These are phyloP conservation scores for Pseudohyphozyma bogoriensis DNA, from an alignment of 768 basidiomycete genomes.

Conservation along the genomic window DNA sequence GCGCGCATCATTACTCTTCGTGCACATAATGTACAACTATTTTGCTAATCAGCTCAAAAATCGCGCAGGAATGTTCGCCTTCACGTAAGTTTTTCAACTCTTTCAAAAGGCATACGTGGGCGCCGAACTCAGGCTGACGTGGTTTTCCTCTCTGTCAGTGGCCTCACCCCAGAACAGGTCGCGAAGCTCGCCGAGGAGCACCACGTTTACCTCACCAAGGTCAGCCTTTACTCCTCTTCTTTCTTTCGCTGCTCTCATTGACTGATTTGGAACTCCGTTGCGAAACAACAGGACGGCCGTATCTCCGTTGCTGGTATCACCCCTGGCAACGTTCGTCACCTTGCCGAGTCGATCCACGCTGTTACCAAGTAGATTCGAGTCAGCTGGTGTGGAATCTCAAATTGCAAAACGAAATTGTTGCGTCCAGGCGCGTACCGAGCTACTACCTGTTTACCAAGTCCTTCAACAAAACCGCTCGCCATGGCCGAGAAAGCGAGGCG, in stretches of 20 bases:
- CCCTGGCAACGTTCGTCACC: slow-evolving; percentile 30
- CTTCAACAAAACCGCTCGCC: too few relatives aligned
- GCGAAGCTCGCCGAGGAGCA: slow-evolving; percentile 29
- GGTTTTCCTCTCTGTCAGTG: too few relatives aligned
- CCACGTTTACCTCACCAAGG: slow-evolving; percentile 33
- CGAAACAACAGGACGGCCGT: slow-evolving; percentile 24
- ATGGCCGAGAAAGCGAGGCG: too few relatives aligned
- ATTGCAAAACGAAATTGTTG: too few relatives aligned
- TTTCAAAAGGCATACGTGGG: too few relatives aligned
- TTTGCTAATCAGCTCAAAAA: background rate
- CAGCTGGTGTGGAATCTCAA: too few relatives aligned
- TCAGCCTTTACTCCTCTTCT: slow-evolving; percentile 22
- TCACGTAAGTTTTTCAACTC: too few relatives aligned
- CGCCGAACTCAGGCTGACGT: too few relatives aligned
- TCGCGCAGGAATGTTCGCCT: slow-evolving; percentile 22
- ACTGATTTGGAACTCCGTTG: slow-evolving; percentile 30
- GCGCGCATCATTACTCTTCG: slow-evolving; percentile 32
- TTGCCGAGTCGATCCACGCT: slow-evolving; percentile 33
- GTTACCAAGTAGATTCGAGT: slow-evolving; percentile 6
- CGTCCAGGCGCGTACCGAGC: too few relatives aligned
- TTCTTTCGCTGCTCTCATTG: background rate
- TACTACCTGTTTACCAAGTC: too few relatives aligned
- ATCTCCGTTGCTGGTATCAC: slow-evolving; percentile 34
- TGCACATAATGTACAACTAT: background rate
- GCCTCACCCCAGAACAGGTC: slow-evolving; percentile 35